Evolutionary conservation across 1,284 basidiomycete species (phyloP).

Genomic region (Lignosus rhinocerotis): DNA sequence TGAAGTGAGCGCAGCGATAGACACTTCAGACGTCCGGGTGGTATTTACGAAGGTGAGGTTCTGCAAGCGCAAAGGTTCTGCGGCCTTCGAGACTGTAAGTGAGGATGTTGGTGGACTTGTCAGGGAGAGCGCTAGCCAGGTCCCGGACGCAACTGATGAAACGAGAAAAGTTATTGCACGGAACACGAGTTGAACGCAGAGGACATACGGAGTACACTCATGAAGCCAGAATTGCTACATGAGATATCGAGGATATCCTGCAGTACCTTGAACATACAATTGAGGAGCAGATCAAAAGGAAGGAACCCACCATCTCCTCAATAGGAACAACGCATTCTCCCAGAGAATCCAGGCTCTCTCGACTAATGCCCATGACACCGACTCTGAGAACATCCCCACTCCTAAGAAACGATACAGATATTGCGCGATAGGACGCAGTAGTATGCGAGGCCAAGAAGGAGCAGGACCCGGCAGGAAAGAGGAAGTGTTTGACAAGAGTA

Average conservation of each 20-base stretch:
- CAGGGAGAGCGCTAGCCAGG: conserved; percentile 51
- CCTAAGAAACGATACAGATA: conserved; percentile 32
- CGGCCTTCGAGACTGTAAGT: conserved; percentile 29
- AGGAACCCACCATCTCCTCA: conserved; percentile 19
- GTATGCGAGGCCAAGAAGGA: conserved; percentile 41
- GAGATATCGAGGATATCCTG: conserved; percentile 40
- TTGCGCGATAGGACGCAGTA: conserved; percentile 31
- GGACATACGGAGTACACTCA: conserved; percentile 51
- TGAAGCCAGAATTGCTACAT: conserved; percentile 48
- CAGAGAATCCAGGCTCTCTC: conserved; percentile 8
- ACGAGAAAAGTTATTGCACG: not conserved
- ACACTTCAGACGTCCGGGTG: conserved; percentile 33
- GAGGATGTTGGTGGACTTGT: conserved; percentile 26
- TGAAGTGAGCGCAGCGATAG: conserved; percentile 56
- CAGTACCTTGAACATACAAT: not conserved
- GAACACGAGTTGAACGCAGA: not conserved
- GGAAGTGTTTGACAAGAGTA: conserved; percentile 42
- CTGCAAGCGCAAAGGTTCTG: conserved; percentile 41
- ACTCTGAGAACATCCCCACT: conserved; percentile 16
- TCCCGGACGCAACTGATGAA: conserved; percentile 41
- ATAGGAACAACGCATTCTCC: conserved; percentile 22
- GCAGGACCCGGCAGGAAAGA: conserved; percentile 45
- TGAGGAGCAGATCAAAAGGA: not conserved
- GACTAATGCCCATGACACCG: conserved; percentile 16
- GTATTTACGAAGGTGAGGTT: conserved; percentile 33